Conservation (phyloP, 495 filamentous ascomycete genomes). For the Daldinia childiae region DNA sequence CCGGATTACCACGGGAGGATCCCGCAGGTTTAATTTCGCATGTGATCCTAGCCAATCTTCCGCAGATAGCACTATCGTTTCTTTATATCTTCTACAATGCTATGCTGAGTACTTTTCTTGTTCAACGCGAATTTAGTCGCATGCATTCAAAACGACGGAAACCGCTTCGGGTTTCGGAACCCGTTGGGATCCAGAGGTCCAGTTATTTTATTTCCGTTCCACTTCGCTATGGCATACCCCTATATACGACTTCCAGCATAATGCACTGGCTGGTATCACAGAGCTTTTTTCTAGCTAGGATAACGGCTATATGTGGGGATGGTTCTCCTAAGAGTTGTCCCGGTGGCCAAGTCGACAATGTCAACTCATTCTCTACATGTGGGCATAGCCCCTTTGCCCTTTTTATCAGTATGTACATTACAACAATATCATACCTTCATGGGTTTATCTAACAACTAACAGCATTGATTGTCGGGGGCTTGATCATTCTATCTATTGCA, state of each 20-base stretch:
- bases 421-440: background rate
- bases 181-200: constrained; percentile 1
- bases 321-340: background rate
- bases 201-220: constrained; percentile 56
- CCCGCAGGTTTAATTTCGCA: background rate
- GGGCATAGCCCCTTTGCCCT: background rate
- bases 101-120: background rate
- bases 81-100: background rate
- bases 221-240: constrained; percentile 51
- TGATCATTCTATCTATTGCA: background rate
- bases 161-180: background rate
- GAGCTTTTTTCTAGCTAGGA: constrained; percentile 49
- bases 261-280: constrained; percentile 57
- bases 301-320: background rate
- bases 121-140: background rate
- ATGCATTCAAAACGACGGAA: background rate
- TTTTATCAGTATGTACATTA: background rate
- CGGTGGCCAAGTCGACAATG: background rate
- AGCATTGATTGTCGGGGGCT: background rate
- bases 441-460: background rate
- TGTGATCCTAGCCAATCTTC: background rate
- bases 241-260: constrained; percentile 35
- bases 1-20: background rate
- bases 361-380: background rate
- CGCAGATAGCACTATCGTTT: background rate